Evolutionary conservation across 208 protist species (phyloP).

Genomic region (Herpetomonas samuelpessoai): DNA sequence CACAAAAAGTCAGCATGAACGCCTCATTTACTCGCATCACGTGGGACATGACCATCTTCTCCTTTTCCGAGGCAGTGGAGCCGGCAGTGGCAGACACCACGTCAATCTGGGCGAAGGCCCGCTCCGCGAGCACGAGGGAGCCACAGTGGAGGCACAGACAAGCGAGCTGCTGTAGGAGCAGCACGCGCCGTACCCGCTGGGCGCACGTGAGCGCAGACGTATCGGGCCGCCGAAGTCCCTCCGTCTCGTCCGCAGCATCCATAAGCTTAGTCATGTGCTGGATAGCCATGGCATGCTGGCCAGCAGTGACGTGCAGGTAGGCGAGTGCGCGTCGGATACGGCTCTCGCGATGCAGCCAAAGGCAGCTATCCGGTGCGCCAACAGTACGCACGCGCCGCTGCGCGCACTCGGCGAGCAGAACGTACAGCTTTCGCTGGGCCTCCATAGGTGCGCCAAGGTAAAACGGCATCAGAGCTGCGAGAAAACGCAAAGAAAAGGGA

Average conservation of each 20-base stretch:
- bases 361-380: conserved; percentile 3
- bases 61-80: background rate
- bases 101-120: conserved; percentile 31
- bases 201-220: background rate
- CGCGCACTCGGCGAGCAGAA: conserved; percentile 44
- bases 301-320: conserved; percentile 45
- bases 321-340: conserved; percentile 63
- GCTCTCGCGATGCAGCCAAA: conserved; percentile 34
- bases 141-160: conserved; percentile 39
- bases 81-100: conserved; percentile 1
- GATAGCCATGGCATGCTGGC: conserved; percentile 56
- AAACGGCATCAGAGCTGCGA: conserved; percentile 60
- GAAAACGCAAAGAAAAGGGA: conserved; percentile 80
- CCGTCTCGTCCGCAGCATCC: conserved; percentile 17
- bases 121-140: conserved; percentile 30
- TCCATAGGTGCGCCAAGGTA: conserved; percentile 56
- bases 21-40: conserved; percentile 34
- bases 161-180: conserved; percentile 30
- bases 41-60: conserved; percentile 18
- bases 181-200: conserved; percentile 2
- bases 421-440: conserved; percentile 49
- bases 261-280: conserved; percentile 44
- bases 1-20: conserved; percentile 38
- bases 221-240: background rate
- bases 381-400: background rate